phyloP scores from a whole-genome alignment of 2,329 filamentous ascomycete species.

The Lecanicillium sp. region DNA sequence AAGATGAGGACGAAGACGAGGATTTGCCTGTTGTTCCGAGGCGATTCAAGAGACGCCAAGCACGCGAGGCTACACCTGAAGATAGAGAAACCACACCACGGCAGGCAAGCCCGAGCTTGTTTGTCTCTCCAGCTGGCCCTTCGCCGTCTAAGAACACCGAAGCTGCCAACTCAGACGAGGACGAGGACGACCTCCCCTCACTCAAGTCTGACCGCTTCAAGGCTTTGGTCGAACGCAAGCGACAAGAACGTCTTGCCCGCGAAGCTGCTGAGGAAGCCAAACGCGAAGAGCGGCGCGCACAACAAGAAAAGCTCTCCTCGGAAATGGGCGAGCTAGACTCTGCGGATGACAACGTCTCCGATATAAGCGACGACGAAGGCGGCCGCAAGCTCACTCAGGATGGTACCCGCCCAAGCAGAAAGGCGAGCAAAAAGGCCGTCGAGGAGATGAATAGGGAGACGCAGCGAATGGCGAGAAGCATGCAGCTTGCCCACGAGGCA shows the following conservation, averaged over 20 bases:
- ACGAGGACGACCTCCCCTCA: constrained; percentile 37
- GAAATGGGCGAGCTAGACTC: constrained; percentile 26
- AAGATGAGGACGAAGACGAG: constrained; percentile 29
- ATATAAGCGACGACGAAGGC: constrained; percentile 52
- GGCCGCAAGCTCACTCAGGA: constrained; percentile 59
- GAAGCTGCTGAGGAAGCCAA: constrained; percentile 51
- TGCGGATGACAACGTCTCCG: constrained; percentile 35
- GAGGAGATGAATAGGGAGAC: constrained; percentile 95
- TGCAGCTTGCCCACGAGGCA: constrained; percentile 85
- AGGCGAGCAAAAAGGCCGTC: constrained; percentile 88
- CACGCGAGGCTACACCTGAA: constrained; percentile 25
- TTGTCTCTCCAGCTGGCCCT: constrained; percentile 41
- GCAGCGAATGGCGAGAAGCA: constrained; percentile 78
- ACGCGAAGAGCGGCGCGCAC: constrained; percentile 32
- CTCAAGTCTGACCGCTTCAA: constrained; percentile 53
- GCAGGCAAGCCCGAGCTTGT: constrained; percentile 37
- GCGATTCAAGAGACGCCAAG: constrained; percentile 28
- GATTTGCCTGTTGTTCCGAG: constrained; percentile 31
- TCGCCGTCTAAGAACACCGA: constrained; percentile 21
- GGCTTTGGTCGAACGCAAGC: constrained; percentile 65
- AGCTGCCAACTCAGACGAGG: constrained; percentile 28
- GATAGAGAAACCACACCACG: constrained; percentile 11
- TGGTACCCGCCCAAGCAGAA: constrained; percentile 60
- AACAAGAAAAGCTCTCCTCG: constrained; percentile 24
- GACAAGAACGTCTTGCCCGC: constrained; percentile 58